Base-by-base conservation (phyloP, 1,284 basidiomycete genomes). In the Naganishia albida region DNA sequence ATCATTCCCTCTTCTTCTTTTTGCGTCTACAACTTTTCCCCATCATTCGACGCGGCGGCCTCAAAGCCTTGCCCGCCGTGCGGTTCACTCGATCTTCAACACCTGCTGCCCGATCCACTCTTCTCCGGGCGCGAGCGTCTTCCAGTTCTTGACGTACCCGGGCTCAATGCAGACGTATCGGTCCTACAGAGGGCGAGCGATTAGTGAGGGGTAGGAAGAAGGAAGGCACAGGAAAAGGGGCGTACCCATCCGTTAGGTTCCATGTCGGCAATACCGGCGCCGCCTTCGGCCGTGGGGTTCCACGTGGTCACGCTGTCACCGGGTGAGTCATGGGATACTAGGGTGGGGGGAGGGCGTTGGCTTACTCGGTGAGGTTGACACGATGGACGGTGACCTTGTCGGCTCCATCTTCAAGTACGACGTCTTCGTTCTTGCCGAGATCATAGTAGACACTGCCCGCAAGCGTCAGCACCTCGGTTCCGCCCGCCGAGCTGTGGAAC, bases 141-240 rank as follows among this genome's bases (percentile, higher is more conserved):
- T 77, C 72, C 75, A 78, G 44, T 77, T 76, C 39, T 70, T 70
- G 2, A 91, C 91, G 75, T 84, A 84, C 25, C 92, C 92, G 10
- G 92, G 92, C 78, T 95, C 91, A 57, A 93, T 85, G 70, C 91
- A 93, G 42, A 93, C 83, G 73, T 86, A 93, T 64, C 79, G 83
- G 70, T 90, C 85, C 90, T 92, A 64, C 18, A 30, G 7, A 20
- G 67, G 15, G 2, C 20, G 18, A 13, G 20, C 25, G 39, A 43
- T 65, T 42, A 67, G 66, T 18, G 59, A 53, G 25, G 34, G 20
- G 39, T 51, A 64, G 26, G 60, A 26, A 48, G 12, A 34, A 18
- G 20, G 13, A 10, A 42, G 23, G 28, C 15, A 43, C 44, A 26
- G 10, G 28, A 44, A 26, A 42, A 20, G 25, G 28, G 13, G 68